A percentile compares a stretch with the other conserved stretches of the same genome.
phyloP scores from a whole-genome alignment of 2,329 filamentous ascomycete species.

The Ceratocystis ficicola region DNA sequence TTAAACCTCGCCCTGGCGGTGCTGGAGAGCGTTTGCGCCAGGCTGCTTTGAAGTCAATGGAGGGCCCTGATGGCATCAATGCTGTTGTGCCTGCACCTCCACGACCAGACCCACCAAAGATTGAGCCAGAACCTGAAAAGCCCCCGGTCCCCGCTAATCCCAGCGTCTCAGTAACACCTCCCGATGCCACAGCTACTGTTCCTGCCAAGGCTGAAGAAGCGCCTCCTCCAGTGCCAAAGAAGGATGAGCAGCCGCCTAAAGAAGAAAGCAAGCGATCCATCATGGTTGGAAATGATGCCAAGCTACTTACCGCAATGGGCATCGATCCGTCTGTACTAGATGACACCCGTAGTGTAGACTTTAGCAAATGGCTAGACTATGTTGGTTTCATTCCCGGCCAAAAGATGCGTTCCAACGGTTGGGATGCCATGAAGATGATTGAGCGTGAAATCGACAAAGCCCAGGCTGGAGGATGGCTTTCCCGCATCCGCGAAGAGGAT shows the following conservation, averaged over 20 bases:
- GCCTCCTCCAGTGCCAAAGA: constrained; percentile 27
- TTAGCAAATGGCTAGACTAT: constrained; percentile 70
- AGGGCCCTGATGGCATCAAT: constrained; percentile 79
- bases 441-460: constrained; percentile 80
- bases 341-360: constrained; percentile 57
- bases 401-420: constrained; percentile 58
- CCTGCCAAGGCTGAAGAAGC: constrained; percentile 7
- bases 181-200: constrained; percentile 22
- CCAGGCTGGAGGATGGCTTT: constrained; percentile 86
- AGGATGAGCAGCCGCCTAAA: constrained; percentile 29
- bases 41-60: constrained; percentile 43
- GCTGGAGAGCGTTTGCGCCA: constrained; percentile 67
- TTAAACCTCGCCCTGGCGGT: constrained; percentile 80
- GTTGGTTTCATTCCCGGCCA: constrained; percentile 77
- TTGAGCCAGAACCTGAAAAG: constrained; percentile 28
- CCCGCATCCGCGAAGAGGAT: constrained; percentile 73
- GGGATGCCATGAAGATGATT: constrained; percentile 71
- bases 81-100: constrained; percentile 72
- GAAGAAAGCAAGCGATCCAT: constrained; percentile 41
- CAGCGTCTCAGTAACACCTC: constrained; percentile 23
- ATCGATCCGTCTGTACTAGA: constrained; percentile 68
- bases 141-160: constrained; percentile 25
- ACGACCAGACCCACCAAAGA: constrained; percentile 29
- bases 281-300: constrained; percentile 60
- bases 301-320: constrained; percentile 65